Evolutionary conservation across 192 early-diverging fungal species (phyloP).

Genomic region (Podila verticillata): DNA sequence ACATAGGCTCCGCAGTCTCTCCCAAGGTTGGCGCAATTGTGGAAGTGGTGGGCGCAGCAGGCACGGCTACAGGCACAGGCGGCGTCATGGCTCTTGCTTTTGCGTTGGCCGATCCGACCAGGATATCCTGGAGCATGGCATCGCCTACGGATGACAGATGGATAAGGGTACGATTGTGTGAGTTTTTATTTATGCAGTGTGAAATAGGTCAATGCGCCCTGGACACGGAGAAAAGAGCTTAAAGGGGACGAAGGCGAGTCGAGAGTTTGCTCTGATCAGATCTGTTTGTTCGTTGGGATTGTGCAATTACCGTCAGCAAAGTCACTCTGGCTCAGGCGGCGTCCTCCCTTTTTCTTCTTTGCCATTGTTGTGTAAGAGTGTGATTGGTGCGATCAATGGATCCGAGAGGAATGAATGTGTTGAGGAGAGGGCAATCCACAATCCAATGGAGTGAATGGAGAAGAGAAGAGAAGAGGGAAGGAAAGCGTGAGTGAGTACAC

Average conservation of each 20-base stretch:
- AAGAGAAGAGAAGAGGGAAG: no score
- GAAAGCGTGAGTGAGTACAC: no score
- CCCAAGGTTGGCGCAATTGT: neutral
- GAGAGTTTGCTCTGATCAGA: neutral
- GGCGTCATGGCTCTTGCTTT: neutral
- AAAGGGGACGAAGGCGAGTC: neutral
- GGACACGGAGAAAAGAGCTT: neutral
- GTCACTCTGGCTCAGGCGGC: slow-evolving; percentile 13
- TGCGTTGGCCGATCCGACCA: slow-evolving; percentile 13
- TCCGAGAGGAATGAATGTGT: neutral
- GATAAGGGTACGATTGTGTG: no score
- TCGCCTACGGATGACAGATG: neutral
- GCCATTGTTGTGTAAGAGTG: slow-evolving; percentile 3
- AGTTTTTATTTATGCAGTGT: neutral
- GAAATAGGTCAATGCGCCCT: no score
- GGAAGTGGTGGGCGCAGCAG: neutral
- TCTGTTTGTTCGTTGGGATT: neutral
- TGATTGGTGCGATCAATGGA: neutral
- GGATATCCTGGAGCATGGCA: slow-evolving; percentile 12
- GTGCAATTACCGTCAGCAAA: slow-evolving; percentile 17
- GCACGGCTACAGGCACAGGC: neutral
- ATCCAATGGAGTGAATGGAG: no score
- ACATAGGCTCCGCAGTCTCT: neutral
- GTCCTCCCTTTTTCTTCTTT: slow-evolving; percentile 37
- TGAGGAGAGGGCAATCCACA: neutral